phyloP scores from a whole-genome alignment of 2,329 filamentous ascomycete genomes.

The Phyllosticta citribraziliensis region DNA sequence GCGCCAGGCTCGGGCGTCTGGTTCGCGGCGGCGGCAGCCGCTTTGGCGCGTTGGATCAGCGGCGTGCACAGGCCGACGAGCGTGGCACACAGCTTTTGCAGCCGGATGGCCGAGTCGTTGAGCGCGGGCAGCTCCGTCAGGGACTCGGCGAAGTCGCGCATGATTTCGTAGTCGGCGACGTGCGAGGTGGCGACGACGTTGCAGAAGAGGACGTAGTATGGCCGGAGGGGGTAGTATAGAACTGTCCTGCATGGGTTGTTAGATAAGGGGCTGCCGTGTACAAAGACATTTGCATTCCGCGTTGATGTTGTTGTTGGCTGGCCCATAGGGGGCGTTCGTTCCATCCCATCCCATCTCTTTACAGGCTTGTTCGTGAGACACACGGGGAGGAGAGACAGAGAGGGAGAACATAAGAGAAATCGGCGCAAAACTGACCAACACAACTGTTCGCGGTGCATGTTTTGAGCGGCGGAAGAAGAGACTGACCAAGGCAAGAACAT shows the following conservation, averaged over 20 bases:
- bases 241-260: constrained; percentile 17
- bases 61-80: constrained; percentile 23
- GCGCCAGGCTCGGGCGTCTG: not conserved
- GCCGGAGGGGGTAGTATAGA: constrained; percentile 24
- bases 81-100: constrained; percentile 21
- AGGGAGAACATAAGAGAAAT: not conserved
- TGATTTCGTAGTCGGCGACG: constrained; percentile 20
- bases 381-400: not conserved
- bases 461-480: not conserved
- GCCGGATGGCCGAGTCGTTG: constrained; percentile 21
- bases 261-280: too few species aligned
- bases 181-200: constrained; percentile 28
- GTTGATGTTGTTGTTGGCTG: too few species aligned
- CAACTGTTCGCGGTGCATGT: not conserved
- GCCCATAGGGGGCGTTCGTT: too few species aligned
- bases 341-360: too few species aligned
- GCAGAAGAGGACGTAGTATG: constrained; percentile 28
- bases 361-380: too few species aligned
- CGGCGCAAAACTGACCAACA: constrained; percentile 11
- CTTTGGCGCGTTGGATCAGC: constrained; percentile 16
- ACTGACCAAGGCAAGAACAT: constrained; percentile 17
- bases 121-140: constrained; percentile 20
- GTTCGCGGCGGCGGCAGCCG: not conserved
- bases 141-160: constrained; percentile 20
- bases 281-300: too few species aligned